Conservation (phyloP, 2,329 filamentous ascomycete genomes). For the Botrytis cinerea region DNA sequence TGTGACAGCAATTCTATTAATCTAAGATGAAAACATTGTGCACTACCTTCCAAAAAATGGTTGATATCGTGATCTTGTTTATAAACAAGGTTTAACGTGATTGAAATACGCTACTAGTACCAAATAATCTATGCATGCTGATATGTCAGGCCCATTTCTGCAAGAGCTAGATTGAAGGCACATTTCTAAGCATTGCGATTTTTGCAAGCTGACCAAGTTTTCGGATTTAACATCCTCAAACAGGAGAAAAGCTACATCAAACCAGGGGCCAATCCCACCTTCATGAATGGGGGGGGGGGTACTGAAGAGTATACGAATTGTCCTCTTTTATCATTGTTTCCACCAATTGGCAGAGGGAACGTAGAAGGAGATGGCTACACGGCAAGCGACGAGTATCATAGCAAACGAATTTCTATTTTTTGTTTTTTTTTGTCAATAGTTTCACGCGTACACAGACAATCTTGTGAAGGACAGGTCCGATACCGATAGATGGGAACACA, state of each 20-base stretch:
- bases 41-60: not conserved
- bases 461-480: not conserved
- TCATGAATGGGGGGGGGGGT: not conserved
- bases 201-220: not conserved
- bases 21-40: not conserved
- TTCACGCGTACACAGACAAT: not conserved
- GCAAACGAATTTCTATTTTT: not conserved
- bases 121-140: not conserved
- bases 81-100: not conserved
- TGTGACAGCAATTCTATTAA: constrained; percentile 16
- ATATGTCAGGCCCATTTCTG: not conserved
- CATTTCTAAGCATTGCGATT: not conserved
- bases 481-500: not conserved
- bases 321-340: not conserved
- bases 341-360: not conserved
- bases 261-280: not conserved
- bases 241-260: not conserved
- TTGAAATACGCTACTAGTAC: not conserved
- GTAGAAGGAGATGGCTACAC: not conserved
- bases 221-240: not conserved
- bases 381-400: not conserved
- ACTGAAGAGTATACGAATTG: not conserved
- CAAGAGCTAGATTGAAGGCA: not conserved
- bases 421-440: not conserved
- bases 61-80: not conserved